These are phyloP conservation scores for Escallonia herrerae DNA, from an alignment of 129 eudicot genomes.

Conservation along the genomic window DNA sequence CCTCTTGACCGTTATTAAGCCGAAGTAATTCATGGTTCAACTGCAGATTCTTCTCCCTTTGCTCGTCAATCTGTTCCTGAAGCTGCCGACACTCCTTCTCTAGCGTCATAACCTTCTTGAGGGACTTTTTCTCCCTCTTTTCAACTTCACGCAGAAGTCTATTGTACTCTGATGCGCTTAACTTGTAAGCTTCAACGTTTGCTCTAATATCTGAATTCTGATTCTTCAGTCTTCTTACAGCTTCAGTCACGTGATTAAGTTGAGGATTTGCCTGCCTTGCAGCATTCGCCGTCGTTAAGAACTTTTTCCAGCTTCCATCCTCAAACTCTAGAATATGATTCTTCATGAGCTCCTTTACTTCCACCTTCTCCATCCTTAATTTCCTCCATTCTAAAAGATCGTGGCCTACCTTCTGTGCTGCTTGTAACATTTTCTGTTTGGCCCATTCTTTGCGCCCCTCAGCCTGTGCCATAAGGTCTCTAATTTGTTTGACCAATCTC, in stretches of 20 bases:
- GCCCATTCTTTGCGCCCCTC: slow-evolving; percentile 6
- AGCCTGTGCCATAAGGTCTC: not conserved
- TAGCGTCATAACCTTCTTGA: not conserved
- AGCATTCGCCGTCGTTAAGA: not conserved
- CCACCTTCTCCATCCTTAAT: not conserved
- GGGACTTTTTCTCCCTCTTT: slow-evolving; percentile 5
- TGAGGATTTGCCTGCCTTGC: not conserved
- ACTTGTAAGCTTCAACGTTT: not conserved
- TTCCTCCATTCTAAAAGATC: not conserved
- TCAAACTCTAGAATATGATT: not conserved
- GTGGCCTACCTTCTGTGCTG: not conserved
- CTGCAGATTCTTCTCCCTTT: not conserved
- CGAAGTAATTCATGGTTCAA: not conserved
- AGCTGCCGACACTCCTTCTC: not conserved
- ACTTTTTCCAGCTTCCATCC: not conserved
- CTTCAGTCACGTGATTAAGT: not conserved
- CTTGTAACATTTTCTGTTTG: not conserved
- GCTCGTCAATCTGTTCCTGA: not conserved
- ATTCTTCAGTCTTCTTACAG: not conserved
- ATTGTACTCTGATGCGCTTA: not conserved
- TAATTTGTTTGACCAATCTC: not conserved
- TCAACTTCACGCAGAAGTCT: not conserved
- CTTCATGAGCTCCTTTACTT: not conserved
- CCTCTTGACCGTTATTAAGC: not conserved
- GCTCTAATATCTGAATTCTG: not conserved